A percentile compares a stretch with the other conserved stretches of the same genome.
Evolutionary conservation across 371 early-diverging fungal genomes (phyloP).

Genomic region (Haplosporangium sp.): DNA sequence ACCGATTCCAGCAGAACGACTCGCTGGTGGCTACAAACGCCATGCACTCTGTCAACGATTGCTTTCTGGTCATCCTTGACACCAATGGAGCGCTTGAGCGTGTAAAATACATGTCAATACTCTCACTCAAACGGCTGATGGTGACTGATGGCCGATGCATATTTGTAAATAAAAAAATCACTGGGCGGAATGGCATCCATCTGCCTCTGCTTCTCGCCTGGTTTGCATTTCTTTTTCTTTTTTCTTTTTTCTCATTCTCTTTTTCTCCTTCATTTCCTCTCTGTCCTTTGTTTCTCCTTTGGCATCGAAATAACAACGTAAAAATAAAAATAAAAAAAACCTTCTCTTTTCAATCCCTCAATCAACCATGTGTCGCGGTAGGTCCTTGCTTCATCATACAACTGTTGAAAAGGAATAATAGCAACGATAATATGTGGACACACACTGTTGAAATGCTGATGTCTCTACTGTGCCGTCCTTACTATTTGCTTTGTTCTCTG

Average conservation of each 20-base stretch:
- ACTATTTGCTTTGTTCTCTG: background rate
- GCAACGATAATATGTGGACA: background rate
- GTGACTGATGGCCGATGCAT: background rate
- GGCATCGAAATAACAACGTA: background rate
- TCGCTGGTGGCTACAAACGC: background rate
- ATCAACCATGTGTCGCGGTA: background rate
- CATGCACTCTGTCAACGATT: background rate
- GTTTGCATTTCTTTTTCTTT: background rate
- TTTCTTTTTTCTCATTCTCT: background rate
- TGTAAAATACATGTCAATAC: background rate
- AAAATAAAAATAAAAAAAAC: background rate
- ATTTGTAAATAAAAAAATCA: slow-evolving; percentile 2
- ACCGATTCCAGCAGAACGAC: slow-evolving; percentile 1
- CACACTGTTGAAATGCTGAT: too few species aligned
- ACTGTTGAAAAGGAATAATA: background rate
- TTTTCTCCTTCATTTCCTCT: background rate
- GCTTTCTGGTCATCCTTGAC: slow-evolving; percentile 13
- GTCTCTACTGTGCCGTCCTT: background rate
- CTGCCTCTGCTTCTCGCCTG: too few species aligned
- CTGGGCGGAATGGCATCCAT: background rate
- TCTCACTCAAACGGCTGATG: background rate
- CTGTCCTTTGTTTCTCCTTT: background rate
- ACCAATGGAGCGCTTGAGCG: background rate
- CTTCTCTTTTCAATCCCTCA: background rate
- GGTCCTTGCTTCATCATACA: background rate